These are phyloP conservation scores for Parmelia sp. DNA, from an alignment of 495 filamentous ascomycete genomes.

Conservation along the genomic window DNA sequence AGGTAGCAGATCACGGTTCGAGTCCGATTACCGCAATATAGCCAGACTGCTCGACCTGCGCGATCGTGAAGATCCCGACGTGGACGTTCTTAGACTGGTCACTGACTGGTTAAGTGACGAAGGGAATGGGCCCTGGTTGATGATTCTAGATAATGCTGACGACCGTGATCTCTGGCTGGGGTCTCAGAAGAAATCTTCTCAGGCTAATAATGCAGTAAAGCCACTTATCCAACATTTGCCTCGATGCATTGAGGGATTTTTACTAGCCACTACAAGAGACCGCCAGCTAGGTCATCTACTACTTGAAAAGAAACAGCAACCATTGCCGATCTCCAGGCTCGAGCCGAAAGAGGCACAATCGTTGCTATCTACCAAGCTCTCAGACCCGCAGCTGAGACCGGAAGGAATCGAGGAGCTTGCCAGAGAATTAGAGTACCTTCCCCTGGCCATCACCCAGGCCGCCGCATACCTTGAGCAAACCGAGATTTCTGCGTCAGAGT, in stretches of 20 bases:
- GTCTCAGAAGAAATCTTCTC: background rate
- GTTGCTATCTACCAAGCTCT: slow-evolving; percentile 15
- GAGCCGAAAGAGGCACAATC: slow-evolving; percentile 14
- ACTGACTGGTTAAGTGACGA: slow-evolving; percentile 34
- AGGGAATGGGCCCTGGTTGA: slow-evolving; percentile 39
- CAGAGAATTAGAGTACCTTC: slow-evolving; percentile 25
- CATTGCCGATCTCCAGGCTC: slow-evolving; percentile 17
- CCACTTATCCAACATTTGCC: slow-evolving; percentile 29
- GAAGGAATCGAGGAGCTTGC: slow-evolving; percentile 18
- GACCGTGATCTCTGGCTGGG: slow-evolving; percentile 33
- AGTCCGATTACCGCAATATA: slow-evolving; percentile 36
- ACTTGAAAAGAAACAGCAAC: slow-evolving; percentile 12
- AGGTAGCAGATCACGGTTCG: slow-evolving; percentile 32
- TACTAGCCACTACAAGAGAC: slow-evolving; percentile 32
- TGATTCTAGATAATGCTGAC: slow-evolving; percentile 51
- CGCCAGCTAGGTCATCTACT: slow-evolving; percentile 21
- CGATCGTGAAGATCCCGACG: slow-evolving; percentile 33
- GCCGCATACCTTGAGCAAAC: slow-evolving; percentile 27
- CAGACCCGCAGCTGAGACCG: slow-evolving; percentile 3
- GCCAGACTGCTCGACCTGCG: slow-evolving; percentile 34
- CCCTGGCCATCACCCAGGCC: slow-evolving; percentile 30
- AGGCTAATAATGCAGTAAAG: background rate
- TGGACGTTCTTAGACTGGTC: slow-evolving; percentile 35
- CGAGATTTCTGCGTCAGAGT: slow-evolving; percentile 23
- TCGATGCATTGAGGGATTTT: slow-evolving; percentile 21